Base-by-base conservation (phyloP, 768 basidiomycete genomes). In the Tricholoma terreum region DNA sequence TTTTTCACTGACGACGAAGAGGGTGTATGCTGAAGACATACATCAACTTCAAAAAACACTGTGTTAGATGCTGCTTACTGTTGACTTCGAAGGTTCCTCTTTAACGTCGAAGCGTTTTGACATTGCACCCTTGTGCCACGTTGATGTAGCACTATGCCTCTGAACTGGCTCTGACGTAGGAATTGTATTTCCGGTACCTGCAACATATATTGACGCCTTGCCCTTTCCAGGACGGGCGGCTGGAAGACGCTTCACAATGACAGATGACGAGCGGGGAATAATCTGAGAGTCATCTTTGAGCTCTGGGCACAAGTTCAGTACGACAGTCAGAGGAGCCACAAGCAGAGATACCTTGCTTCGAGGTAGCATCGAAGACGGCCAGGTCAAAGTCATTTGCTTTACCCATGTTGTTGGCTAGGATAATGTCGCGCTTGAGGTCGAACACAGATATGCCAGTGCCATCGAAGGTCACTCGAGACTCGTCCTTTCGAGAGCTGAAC, bases 371-470 rank as follows among this genome's bases (percentile, higher is more conserved):
- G 70, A 86, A 89, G 36, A 98, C 80, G 52, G 84, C 84, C 22
- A 99, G 82, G 75, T 99, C 97, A 79, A 98, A 98, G 70, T 99
- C 97, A 69, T 89, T 93, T 57, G 92, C 94, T 80, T 94, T 95
- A 77, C 89, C 89, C 75, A 99, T 86, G 71, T 89, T 94, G 71
- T 98, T 98, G 70, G 90, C 90, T 67, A 96, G 78, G 67, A 99
- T 96, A 70, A 99, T 92, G 76, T 98, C 97, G 80, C 89, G 92
- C 79, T 99, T 99, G 74, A 99, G 80, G 76, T 99, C 97, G 80
- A 98, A 98, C 65, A 98, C 94, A 68, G 94, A 94, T 69, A 99
- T 98, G 61, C 94, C 93, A 64, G 96, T 98, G 68, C 97, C 97
- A 71, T 99, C 96, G 79, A 99, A 98, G 54, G 92, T 88, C 73